Base-by-base conservation (phyloP, 139 green algal species). In the Edaphochlamys debaryana region DNA sequence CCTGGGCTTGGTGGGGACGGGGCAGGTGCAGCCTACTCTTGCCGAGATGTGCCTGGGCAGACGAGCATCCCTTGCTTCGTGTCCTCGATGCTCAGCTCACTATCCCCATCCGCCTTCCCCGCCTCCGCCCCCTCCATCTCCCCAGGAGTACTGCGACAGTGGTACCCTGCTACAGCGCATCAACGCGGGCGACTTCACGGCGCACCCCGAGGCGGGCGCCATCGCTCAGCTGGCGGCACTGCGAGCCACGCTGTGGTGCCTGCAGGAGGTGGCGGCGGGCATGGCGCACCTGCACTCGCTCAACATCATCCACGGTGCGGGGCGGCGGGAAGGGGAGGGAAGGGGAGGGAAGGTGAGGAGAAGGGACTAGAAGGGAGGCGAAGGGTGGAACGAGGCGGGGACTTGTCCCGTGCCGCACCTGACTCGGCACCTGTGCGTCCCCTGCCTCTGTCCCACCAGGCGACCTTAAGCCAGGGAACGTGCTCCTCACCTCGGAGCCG, bases 261-360 rank as follows among this genome's bases (percentile, higher is more conserved):
- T 72, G 75, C 75, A 73, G 40, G 62, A 82, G 75, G 63, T 82
- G 40, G 75, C 62, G 9, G 60, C 60, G 40, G 75, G 75, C 75
- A 82, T 82, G 75, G 62, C 40, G 60, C 75, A 82, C 62, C 62
- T 82, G 62, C 75, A 82, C 75, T 66, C n/a, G 0, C 75, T 82
- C 40, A 82, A 82, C 62, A 82, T 82, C 40, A 82, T 82, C 58
- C 75, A 82, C 58, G 75, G 75, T 82, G 45, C 45, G 54, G 15
- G 54, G 23, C 3, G 6, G 54, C 15, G 23, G 54, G 19, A 30
- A n/a, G 22, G 54, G 54, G n/a, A n/a, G n/a, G 63, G 41, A 41
- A n/a, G 8, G 17, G 63, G 63, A 11, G 15, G n/a, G n/a, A n/a
- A n/a, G n/a, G n/a, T n/a, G n/a, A n/a, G n/a, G n/a, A n/a, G n/a